phyloP scores from a whole-genome alignment of 352 stramenopile species.

The Pythium sp. region DNA sequence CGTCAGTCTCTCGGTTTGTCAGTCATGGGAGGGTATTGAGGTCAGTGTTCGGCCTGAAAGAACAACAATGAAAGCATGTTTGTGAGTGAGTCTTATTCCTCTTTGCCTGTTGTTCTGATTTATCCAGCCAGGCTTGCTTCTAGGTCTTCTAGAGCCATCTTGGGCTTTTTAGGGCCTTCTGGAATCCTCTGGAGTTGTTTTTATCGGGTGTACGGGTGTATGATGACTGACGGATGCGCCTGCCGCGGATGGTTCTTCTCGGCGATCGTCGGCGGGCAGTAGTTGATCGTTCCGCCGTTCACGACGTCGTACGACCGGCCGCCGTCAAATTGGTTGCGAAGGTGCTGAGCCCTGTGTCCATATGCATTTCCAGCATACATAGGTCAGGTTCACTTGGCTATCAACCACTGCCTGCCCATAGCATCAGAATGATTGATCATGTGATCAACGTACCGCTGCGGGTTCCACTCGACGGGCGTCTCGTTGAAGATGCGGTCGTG shows the following conservation, averaged over 20 bases:
- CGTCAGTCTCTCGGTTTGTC: not conserved
- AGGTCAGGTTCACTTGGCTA: not conserved
- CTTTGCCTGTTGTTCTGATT: not conserved
- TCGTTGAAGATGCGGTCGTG: conserved; percentile 74
- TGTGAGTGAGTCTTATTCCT: not conserved
- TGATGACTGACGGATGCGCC: conserved; percentile 56
- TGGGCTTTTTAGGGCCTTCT: not conserved
- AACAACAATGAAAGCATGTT: not conserved
- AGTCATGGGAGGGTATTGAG: not conserved
- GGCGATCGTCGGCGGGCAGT: conserved; percentile 58
- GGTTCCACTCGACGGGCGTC: conserved; percentile 48
- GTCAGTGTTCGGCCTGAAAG: not conserved
- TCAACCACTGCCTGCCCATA: not conserved
- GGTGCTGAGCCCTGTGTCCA: conserved; percentile 51
- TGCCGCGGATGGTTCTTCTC: conserved; percentile 71
- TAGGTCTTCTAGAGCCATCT: not conserved
- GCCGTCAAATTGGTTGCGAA: conserved; percentile 65
- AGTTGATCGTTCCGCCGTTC: conserved; percentile 48
- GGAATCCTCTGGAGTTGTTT: conserved; percentile 1
- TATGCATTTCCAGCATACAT: not conserved
- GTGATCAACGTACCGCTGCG: conserved; percentile 35
- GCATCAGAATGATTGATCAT: too few relatives aligned
- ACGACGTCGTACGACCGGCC: conserved; percentile 68
- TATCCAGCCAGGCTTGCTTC: not conserved
- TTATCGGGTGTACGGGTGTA: conserved; percentile 62